These are phyloP conservation scores for Ceratobasidium papillatum DNA, from an alignment of 1,284 basidiomycete species.

Conservation along the genomic window DNA sequence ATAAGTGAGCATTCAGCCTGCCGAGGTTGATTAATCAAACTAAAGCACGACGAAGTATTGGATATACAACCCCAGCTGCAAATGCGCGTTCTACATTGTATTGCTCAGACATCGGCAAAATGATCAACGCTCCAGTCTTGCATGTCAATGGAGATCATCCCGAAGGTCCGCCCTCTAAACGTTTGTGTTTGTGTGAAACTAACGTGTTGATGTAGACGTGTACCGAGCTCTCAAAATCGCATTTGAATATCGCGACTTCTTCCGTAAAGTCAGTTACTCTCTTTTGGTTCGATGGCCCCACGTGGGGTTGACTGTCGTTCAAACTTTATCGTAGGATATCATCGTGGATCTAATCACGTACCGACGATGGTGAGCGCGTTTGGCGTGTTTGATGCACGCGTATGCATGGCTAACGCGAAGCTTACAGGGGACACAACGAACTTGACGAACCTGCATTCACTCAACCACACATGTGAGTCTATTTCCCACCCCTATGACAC, in stretches of 20 bases:
- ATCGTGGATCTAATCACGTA: conserved; percentile 90
- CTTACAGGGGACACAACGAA: conserved; percentile 81
- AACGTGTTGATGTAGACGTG: conserved; percentile 63
- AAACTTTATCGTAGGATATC: conserved; percentile 64
- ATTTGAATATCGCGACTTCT: conserved; percentile 83
- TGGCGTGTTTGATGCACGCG: conserved; percentile 9
- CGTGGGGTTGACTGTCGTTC: conserved; percentile 8
- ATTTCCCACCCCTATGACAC: not conserved
- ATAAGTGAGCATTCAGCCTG: conserved; percentile 59
- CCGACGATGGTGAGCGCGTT: conserved; percentile 69
- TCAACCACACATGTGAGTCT: conserved; percentile 73
- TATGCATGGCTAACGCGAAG: conserved; percentile 2
- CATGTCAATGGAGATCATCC: conserved; percentile 92
- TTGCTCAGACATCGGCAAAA: conserved; percentile 89
- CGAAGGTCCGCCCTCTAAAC: conserved; percentile 65
- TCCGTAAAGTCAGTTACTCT: conserved; percentile 66
- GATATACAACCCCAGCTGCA: conserved; percentile 87
- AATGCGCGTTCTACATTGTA: conserved; percentile 85
- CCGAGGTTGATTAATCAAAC: not conserved
- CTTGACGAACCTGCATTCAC: conserved; percentile 92
- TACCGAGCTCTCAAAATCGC: conserved; percentile 79
- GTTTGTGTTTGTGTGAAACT: not conserved
- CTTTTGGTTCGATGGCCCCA: not conserved
- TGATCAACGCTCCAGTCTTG: conserved; percentile 87
- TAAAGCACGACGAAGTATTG: conserved; percentile 66